A percentile compares a stretch with the other conserved stretches of the same genome.
phyloP scores from a whole-genome alignment of 352 stramenopile genomes.

The Elongisporangium undulatum region DNA sequence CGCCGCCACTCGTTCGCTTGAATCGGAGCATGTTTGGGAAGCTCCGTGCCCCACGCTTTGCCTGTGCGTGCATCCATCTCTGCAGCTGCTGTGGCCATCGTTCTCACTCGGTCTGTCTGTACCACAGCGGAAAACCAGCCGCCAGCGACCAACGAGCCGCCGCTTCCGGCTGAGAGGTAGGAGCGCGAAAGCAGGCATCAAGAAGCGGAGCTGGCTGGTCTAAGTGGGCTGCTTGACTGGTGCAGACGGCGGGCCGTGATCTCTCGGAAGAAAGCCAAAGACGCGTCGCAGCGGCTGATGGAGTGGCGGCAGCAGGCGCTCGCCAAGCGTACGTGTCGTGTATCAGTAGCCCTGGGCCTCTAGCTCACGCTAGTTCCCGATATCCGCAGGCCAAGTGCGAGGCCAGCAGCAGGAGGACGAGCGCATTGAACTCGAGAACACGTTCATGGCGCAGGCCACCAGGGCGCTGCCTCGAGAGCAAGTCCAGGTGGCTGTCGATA shows the following conservation, averaged over 20 bases:
- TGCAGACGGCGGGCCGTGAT: background rate
- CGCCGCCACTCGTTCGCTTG: background rate
- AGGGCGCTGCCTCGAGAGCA: conserved; percentile 12
- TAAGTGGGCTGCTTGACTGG: background rate
- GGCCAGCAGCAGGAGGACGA: conserved; percentile 12
- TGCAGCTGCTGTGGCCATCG: background rate
- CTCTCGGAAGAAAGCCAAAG: background rate
- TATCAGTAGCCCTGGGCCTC: too few species aligned
- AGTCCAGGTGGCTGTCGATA: conserved; percentile 23
- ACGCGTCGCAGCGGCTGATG: background rate
- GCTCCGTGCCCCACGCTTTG: conserved; percentile 6
- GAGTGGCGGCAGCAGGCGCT: background rate
- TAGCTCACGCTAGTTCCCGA: too few species aligned
- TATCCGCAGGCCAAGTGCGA: conserved; percentile 12
- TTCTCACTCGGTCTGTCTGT: background rate
- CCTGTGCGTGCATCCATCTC: background rate
- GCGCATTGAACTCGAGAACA: conserved; percentile 17
- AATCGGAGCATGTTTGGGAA: conserved; percentile 8
- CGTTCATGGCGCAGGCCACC: conserved; percentile 10
- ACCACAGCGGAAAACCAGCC: conserved; percentile 8
- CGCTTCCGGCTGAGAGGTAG: background rate
- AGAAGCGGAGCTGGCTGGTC: too few species aligned
- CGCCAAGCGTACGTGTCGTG: conserved; percentile 4
- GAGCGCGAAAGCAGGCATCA: too few species aligned
- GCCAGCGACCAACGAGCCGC: background rate